Percentiles rank a stretch among this genome's conserved stretches.
Conservation (phyloP, 1,284 basidiomycete species). For the Kalmanozyma brasiliensis region DNA sequence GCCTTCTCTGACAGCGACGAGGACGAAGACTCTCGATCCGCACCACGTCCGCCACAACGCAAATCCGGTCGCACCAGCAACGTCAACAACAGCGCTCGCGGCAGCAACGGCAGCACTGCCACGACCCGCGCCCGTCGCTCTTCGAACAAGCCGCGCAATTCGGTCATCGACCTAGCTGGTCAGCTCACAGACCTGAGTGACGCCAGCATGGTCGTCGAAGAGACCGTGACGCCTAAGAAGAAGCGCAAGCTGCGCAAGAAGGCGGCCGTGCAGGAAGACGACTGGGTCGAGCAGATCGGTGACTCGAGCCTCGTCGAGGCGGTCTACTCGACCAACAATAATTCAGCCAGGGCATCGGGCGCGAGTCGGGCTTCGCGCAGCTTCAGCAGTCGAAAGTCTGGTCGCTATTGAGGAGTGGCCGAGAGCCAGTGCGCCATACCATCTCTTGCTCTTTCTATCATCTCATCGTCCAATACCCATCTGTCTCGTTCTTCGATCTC, state of each 20-base stretch:
- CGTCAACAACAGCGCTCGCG: constrained; percentile 7
- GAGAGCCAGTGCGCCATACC: too few species aligned
- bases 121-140: constrained; percentile 33
- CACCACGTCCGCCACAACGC: constrained; percentile 10
- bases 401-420: constrained; percentile 1
- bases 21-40: constrained; percentile 17
- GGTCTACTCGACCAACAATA: constrained; percentile 26
- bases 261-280: constrained; percentile 51
- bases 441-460: too few species aligned
- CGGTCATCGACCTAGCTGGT: constrained; percentile 25
- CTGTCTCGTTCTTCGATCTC: neutral
- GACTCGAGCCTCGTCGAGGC: constrained; percentile 47
- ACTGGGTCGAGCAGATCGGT: constrained; percentile 51
- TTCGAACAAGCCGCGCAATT: constrained; percentile 25
- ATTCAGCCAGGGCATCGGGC: constrained; percentile 8
- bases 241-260: constrained; percentile 53
- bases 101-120: constrained; percentile 27
- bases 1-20: constrained; percentile 24
- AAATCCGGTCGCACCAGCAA: constrained; percentile 31
- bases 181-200: constrained; percentile 40
- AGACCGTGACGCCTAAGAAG: constrained; percentile 29
- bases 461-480: constrained; percentile 5
- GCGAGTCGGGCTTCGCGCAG: constrained; percentile 21
- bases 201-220: constrained; percentile 35
- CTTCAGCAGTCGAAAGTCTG: constrained; percentile 20